These are phyloP conservation scores for Mycena metata DNA, from an alignment of 768 basidiomycete species.

Conservation along the genomic window DNA sequence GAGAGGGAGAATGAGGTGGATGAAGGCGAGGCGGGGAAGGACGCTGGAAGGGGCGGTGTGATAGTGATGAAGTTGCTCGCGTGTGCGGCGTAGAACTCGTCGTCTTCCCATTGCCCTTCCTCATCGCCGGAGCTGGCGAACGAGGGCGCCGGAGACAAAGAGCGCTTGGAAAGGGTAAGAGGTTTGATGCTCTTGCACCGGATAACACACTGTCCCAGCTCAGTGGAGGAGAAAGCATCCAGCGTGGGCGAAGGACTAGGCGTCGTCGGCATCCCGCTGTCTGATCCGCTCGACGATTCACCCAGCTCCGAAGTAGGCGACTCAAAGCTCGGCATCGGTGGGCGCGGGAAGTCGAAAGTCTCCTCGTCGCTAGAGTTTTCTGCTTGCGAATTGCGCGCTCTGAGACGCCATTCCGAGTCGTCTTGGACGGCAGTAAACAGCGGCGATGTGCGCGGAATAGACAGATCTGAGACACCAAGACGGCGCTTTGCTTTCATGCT, in stretches of 20 bases:
- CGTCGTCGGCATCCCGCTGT: not conserved
- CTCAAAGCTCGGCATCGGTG: not conserved
- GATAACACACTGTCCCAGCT: not conserved
- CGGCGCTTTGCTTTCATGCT: conserved; percentile 34
- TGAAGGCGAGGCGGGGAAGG: not conserved
- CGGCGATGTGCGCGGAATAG: conserved; percentile 20
- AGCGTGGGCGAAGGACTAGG: not conserved
- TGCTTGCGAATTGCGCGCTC: not conserved
- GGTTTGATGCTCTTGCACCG: conserved; percentile 36
- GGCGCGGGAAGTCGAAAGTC: conserved; percentile 1
- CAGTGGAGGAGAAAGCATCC: not conserved
- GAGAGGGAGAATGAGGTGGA: not conserved
- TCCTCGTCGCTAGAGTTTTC: not conserved
- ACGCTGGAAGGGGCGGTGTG: conserved; percentile 7
- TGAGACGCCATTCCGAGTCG: not conserved
- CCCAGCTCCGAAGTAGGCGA: not conserved
- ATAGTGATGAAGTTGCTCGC: conserved; percentile 27
- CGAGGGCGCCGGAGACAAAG: not conserved
- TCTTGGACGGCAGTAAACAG: conserved; percentile 17
- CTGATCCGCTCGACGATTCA: not conserved
- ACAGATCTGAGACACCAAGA: conserved; percentile 32
- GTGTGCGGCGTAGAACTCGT: conserved; percentile 28
- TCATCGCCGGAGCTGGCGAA: not conserved
- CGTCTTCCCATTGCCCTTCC: conserved; percentile 17
- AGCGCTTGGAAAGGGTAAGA: conserved; percentile 22